Evolutionary conservation across 225 moss, liverwort and hornwort species (phyloP).

Genomic region (Anthoceros angustus): DNA sequence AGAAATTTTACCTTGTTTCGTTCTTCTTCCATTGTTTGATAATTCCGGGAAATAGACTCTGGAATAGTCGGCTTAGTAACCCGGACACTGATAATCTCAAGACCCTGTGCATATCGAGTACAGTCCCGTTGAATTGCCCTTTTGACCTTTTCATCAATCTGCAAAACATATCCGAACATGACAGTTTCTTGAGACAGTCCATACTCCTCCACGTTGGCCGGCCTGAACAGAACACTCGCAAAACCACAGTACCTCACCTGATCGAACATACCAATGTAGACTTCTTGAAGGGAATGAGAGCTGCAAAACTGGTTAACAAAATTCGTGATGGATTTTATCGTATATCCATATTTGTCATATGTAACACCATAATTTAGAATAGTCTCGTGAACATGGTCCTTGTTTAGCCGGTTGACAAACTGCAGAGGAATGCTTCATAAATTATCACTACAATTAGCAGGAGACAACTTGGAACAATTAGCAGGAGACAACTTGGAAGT

Average conservation of each 20-base stretch:
- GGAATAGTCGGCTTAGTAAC: conserved; percentile 97
- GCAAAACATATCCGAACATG: conserved; percentile 11
- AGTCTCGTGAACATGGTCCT: conserved; percentile 69
- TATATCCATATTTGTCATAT: conserved; percentile 99
- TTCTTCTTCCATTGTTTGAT: conserved; percentile 99
- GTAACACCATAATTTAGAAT: conserved; percentile 94
- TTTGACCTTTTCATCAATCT: conserved; percentile 99
- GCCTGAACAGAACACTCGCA: not conserved
- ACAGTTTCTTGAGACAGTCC: not conserved
- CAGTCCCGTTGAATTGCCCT: conserved; percentile 96
- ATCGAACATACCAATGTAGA: conserved; percentile 95
- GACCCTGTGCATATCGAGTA: conserved; percentile 84
- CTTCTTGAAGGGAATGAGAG: conserved; percentile 88
- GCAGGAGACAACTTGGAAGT: not conserved
- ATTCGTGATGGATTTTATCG: conserved; percentile 99
- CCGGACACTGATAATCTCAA: conserved; percentile 93
- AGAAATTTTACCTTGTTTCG: conserved; percentile 58
- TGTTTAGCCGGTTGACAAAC: conserved; percentile 89
- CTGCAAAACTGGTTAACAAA: conserved; percentile 99
- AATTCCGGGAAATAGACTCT: conserved; percentile 73
- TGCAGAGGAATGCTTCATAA: conserved; percentile 11
- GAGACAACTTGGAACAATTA: not conserved
- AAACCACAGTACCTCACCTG: conserved; percentile 27
- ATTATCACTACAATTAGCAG: not conserved
- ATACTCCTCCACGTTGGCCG: too few species aligned